phyloP scores from a whole-genome alignment of 1,284 basidiomycete species.

The Fomitopsis betulina region DNA sequence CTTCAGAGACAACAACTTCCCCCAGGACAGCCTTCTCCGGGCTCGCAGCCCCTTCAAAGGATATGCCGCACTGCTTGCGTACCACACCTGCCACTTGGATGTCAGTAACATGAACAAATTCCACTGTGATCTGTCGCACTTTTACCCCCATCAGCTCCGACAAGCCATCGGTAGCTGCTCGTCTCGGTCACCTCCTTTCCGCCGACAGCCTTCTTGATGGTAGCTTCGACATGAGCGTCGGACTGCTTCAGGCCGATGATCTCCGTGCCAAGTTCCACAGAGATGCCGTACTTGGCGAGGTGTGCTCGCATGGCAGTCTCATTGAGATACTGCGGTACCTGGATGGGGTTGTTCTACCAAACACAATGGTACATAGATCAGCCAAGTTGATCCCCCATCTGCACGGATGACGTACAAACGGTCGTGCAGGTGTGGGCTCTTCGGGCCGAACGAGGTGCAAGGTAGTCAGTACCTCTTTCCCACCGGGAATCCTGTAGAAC shows the following conservation, averaged over 20 bases:
- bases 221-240: conserved; percentile 16
- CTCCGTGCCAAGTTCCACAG: conserved; percentile 28
- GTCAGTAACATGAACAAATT: not conserved
- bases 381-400: not conserved
- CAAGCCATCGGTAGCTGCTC: conserved; percentile 18
- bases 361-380: not conserved
- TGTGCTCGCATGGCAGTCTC: conserved; percentile 25
- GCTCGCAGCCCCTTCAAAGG: conserved; percentile 27
- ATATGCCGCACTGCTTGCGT: conserved; percentile 26
- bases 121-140: conserved; percentile 14
- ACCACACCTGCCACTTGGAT: conserved; percentile 19
- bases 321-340: conserved; percentile 23
- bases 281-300: conserved; percentile 18
- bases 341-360: conserved; percentile 9
- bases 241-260: conserved; percentile 21
- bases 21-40: conserved; percentile 24
- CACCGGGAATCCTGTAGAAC: conserved; percentile 11
- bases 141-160: conserved; percentile 33
- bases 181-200: conserved; percentile 6
- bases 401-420: conserved; percentile 12
- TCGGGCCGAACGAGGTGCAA: conserved; percentile 3
- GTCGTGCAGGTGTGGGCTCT: conserved; percentile 12
- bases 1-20: conserved; percentile 24
- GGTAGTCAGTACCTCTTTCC: conserved; percentile 5
- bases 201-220: conserved; percentile 6